These are phyloP conservation scores for Xylaria sp. DNA, from an alignment of 2,329 filamentous ascomycete species.

Conservation along the genomic window DNA sequence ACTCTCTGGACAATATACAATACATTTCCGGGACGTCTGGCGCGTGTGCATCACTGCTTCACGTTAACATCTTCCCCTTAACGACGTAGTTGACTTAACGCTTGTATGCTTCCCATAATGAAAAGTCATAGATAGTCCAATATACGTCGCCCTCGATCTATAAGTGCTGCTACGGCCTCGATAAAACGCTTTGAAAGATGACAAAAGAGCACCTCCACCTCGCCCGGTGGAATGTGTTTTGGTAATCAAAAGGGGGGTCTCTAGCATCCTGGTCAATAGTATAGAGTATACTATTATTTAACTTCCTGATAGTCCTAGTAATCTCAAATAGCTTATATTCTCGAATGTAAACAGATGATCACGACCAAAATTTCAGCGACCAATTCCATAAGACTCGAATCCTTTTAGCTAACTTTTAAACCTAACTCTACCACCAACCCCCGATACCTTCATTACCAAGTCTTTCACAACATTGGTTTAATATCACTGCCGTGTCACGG, in stretches of 20 bases:
- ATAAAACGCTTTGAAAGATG: background rate
- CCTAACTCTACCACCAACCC: slow-evolving; percentile 3
- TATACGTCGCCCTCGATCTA: background rate
- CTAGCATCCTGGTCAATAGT: slow-evolving; percentile 25
- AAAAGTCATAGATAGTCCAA: background rate
- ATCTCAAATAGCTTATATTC: slow-evolving; percentile 12
- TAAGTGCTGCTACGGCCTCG: slow-evolving; percentile 15
- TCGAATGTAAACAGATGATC: slow-evolving; percentile 6
- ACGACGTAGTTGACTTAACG: slow-evolving; percentile 8
- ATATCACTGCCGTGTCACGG: slow-evolving; percentile 15
- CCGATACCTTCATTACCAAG: slow-evolving; percentile 4
- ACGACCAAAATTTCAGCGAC: background rate
- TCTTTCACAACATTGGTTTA: background rate
- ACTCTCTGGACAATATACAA: background rate
- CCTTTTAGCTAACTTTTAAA: background rate
- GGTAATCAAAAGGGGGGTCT: slow-evolving; percentile 12
- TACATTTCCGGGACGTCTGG: background rate
- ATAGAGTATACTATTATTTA: slow-evolving; percentile 24
- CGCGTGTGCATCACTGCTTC: background rate
- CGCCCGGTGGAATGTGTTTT: background rate
- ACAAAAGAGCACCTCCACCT: slow-evolving; percentile 7
- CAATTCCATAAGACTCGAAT: slow-evolving; percentile 15
- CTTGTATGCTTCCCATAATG: slow-evolving; percentile 10
- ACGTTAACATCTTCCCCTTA: background rate
- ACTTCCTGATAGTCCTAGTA: slow-evolving; percentile 15